Conservation (phyloP, 2,329 filamentous ascomycete species). For the Trematosphaeria pertusa region DNA sequence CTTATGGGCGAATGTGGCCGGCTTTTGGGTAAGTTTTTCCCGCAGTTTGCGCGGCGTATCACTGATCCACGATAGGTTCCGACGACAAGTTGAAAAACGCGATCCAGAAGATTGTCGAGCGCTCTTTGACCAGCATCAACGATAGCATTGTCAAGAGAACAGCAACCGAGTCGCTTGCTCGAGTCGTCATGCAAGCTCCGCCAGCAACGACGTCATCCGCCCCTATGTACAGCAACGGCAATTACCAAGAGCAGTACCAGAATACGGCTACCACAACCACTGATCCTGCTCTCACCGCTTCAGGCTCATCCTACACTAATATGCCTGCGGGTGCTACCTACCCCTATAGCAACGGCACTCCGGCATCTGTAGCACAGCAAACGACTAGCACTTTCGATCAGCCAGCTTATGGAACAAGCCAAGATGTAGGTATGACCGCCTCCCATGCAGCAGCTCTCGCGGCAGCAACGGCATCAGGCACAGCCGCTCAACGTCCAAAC, state of each 20-base stretch:
- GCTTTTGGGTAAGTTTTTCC: conserved; percentile 66
- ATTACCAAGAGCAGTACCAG: conserved; percentile 34
- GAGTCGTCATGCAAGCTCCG: conserved; percentile 42
- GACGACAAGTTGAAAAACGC: conserved; percentile 56
- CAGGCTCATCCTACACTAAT: conserved; percentile 29
- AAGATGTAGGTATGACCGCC: conserved; percentile 35
- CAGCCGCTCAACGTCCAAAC: conserved; percentile 26
- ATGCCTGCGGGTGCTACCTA: conserved; percentile 23
- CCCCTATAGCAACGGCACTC: conserved; percentile 34
- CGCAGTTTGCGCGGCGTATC: too few species aligned
- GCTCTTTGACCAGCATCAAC: conserved; percentile 56
- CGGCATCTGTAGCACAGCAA: conserved; percentile 31
- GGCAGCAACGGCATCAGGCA: conserved; percentile 30
- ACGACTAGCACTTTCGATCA: conserved; percentile 32
- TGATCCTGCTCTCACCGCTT: conserved; percentile 29
- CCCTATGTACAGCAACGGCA: conserved; percentile 30
- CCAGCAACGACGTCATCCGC: conserved; percentile 24
- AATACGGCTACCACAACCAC: conserved; percentile 21
- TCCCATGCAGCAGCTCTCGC: conserved; percentile 40
- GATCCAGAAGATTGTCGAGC: conserved; percentile 58
- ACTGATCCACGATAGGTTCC: too few species aligned
- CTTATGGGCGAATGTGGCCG: conserved; percentile 71
- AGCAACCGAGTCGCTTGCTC: conserved; percentile 53
- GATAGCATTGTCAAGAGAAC: conserved; percentile 53
- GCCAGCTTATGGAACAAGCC: conserved; percentile 32